These are phyloP conservation scores for Suillus discolor DNA, from an alignment of 768 basidiomycete species.

Conservation along the genomic window DNA sequence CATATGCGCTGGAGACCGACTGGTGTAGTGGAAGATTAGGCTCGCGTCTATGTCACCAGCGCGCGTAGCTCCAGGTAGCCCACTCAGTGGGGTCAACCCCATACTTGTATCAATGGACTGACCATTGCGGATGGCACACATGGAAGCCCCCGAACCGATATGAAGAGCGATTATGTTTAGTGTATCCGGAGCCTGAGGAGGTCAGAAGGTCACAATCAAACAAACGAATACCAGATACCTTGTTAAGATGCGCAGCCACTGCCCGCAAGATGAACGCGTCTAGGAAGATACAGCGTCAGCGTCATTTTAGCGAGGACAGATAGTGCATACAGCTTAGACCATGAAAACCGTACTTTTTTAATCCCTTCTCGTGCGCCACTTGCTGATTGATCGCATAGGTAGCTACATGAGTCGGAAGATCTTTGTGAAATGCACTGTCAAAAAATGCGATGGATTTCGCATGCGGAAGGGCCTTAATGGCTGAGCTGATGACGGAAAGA, in stretches of 20 bases:
- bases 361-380: conserved; percentile 61
- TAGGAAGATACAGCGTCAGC: conserved; percentile 23
- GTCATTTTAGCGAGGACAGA: not conserved
- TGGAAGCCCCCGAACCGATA: conserved; percentile 89
- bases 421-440: conserved; percentile 83
- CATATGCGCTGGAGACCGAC: conserved; percentile 53
- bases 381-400: conserved; percentile 76
- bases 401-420: conserved; percentile 75
- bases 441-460: conserved; percentile 83
- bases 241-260: conserved; percentile 59
- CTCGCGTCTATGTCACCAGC: conserved; percentile 83
- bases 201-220: not conserved
- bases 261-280: conserved; percentile 70
- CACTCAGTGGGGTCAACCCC: conserved; percentile 90
- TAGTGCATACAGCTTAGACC: conserved; percentile 65
- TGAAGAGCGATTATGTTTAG: conserved; percentile 83
- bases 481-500: conserved; percentile 60
- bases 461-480: conserved; percentile 61
- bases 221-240: conserved; percentile 35
- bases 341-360: conserved; percentile 93
- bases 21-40: conserved; percentile 80
- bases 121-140: conserved; percentile 74
- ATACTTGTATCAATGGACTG: conserved; percentile 84
- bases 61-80: conserved; percentile 87
- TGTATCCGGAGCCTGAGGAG: conserved; percentile 40